These are phyloP conservation scores for Fraxinus quadrangulata DNA, from an alignment of 257 asterid genomes.

Conservation along the genomic window DNA sequence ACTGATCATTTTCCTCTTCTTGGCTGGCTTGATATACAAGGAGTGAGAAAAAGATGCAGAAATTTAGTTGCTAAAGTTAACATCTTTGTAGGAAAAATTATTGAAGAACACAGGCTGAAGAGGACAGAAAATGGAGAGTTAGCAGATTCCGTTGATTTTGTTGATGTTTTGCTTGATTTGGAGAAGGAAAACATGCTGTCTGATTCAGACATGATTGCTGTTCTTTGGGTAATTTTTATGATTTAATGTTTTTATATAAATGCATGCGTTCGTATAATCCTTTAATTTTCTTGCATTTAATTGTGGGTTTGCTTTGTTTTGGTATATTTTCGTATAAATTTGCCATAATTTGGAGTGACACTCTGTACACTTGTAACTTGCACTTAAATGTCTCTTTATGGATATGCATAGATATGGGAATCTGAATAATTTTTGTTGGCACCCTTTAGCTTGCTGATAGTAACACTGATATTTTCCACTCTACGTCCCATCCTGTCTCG, in stretches of 20 bases:
- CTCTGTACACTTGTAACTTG: not conserved
- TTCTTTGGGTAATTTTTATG: constrained; percentile 69
- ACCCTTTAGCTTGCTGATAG: constrained; percentile 31
- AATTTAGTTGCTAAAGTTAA: constrained; percentile 47
- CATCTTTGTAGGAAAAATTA: constrained; percentile 57
- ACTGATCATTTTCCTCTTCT: constrained; percentile 71
- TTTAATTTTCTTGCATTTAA: constrained; percentile 25
- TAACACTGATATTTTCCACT: constrained; percentile 26
- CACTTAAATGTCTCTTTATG: constrained; percentile 24
- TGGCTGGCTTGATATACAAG: constrained; percentile 72
- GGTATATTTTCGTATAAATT: constrained; percentile 10
- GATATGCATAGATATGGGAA: constrained; percentile 42
- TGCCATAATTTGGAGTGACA: not conserved
- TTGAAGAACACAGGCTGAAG: constrained; percentile 56
- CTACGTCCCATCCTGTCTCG: not conserved
- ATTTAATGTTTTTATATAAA: too few relatives aligned
- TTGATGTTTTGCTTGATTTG: constrained; percentile 73
- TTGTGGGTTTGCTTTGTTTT: not conserved
- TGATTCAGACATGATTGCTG: constrained; percentile 76
- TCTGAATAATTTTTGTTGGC: constrained; percentile 42
- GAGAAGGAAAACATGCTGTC: constrained; percentile 56
- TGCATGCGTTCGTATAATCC: constrained; percentile 27
- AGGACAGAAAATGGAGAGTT: constrained; percentile 20
- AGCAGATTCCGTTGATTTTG: constrained; percentile 46
- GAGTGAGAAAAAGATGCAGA: constrained; percentile 66